Base-by-base conservation (phyloP, 2,329 filamentous ascomycete genomes). In the Aspergillus sp. region DNA sequence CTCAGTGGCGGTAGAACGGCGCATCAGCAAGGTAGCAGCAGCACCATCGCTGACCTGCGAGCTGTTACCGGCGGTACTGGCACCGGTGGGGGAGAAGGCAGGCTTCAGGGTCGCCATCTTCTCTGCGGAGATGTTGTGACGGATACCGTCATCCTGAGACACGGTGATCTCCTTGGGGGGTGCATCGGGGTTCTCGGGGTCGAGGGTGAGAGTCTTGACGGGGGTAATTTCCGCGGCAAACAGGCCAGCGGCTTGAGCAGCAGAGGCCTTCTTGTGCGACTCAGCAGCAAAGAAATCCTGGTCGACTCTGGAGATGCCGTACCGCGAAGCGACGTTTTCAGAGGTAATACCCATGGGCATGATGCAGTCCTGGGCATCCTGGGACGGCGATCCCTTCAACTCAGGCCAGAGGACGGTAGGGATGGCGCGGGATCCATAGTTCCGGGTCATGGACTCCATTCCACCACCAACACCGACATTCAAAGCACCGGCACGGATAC, bases 381-480 rank as follows among this genome's bases (percentile, higher is more conserved):
- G 76, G 7, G 78, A 76, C 1, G 70, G 67, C 4, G 77, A 82
- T 1, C 85, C 77, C 56, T 73, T 79, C 48, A 95, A 70, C 40
- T 78, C 82, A 0, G 85, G 82, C 88, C 89, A 95, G 8, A 89
- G 68, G 50, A 89, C 80, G 0, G 82, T 83, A 0, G 90, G 90
- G 35, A 96, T 93, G n/a, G 90, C 90, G 45, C 82, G 75, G 27
- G 75, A 81, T 40, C 84, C 90, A 68, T 96, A 96, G 70, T 95
- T 95, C 52, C 85, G 73, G 51, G 88, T 95, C 90, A 96, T 96
- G 70, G 86, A 91, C 77, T 96, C 90, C 87, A 94, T 95, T 28
- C 90, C 90, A 2, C 87, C 90, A 7, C 83, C 90, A 49, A 96
- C 81, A 47, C 88, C 90, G 0, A 77, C 74, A 49, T 83, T 78